phyloP scores from a whole-genome alignment of 2,329 filamentous ascomycete species.

The Epichloe aotearoae region DNA sequence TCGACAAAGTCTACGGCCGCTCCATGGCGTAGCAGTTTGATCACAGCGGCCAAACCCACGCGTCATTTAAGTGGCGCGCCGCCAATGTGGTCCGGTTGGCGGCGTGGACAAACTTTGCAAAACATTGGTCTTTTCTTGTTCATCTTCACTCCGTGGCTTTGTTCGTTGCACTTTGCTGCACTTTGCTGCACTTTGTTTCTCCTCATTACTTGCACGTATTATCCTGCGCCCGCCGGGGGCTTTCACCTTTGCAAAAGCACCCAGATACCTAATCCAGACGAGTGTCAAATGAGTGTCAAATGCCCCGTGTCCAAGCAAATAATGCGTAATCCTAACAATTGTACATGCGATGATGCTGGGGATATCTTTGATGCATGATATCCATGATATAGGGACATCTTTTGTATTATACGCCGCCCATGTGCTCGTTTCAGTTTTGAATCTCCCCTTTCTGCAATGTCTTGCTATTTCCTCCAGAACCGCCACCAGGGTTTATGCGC shows the following conservation, averaged over 20 bases:
- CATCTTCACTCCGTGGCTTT: too few species aligned
- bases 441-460: neutral
- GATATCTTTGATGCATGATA: neutral
- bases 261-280: too few species aligned
- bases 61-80: too few species aligned
- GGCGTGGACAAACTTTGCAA: too few species aligned
- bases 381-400: too few species aligned
- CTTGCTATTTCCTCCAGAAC: constrained; percentile 37
- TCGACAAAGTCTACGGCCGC: too few species aligned
- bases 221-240: neutral
- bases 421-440: neutral
- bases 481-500: constrained; percentile 37
- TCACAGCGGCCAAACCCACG: too few species aligned
- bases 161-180: neutral
- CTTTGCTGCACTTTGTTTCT: neutral
- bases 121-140: too few species aligned
- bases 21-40: too few species aligned
- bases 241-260: too few species aligned
- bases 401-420: neutral
- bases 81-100: too few species aligned
- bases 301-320: neutral
- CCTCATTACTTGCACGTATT: neutral
- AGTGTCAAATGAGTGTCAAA: too few species aligned
- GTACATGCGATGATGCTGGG: neutral
- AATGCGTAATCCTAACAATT: neutral